A percentile compares a stretch with the other conserved stretches of the same genome.
phyloP scores from a whole-genome alignment of 345 rosid genomes.

The Populus simonii region DNA sequence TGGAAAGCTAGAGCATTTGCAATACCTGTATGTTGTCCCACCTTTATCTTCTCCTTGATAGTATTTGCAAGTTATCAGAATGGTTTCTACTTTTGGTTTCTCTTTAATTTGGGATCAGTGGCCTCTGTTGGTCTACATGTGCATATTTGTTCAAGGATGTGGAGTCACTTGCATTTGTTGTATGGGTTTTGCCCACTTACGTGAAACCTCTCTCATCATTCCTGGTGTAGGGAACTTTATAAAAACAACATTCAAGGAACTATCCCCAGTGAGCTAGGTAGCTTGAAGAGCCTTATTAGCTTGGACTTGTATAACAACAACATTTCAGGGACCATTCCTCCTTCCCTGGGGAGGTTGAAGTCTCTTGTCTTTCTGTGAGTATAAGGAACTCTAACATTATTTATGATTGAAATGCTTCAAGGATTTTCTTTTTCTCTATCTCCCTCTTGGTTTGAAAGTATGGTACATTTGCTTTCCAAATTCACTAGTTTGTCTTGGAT shows the following conservation, averaged over 20 bases:
- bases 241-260: conserved; percentile 83
- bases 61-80: background rate
- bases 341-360: conserved; percentile 71
- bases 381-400: background rate
- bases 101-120: background rate
- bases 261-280: conserved; percentile 77
- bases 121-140: background rate
- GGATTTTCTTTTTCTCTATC: background rate
- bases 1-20: conserved; percentile 84
- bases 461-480: background rate
- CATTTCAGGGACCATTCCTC: conserved; percentile 74
- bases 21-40: conserved; percentile 61
- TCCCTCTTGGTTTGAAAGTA: background rate
- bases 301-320: conserved; percentile 94
- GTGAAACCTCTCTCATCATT: conserved; percentile 4
- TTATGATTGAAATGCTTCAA: background rate
- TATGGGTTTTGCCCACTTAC: background rate
- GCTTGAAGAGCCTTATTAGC: conserved; percentile 86
- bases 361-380: conserved; percentile 92
- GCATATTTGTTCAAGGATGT: background rate
- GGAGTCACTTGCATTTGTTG: background rate
- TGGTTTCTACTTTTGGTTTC: background rate
- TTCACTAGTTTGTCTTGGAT: background rate
- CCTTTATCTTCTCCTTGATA: background rate
- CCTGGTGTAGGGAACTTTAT: conserved; percentile 75